Evolutionary conservation across 106 monocot species (phyloP).

Genomic region (Dioscorea zingiberensis): DNA sequence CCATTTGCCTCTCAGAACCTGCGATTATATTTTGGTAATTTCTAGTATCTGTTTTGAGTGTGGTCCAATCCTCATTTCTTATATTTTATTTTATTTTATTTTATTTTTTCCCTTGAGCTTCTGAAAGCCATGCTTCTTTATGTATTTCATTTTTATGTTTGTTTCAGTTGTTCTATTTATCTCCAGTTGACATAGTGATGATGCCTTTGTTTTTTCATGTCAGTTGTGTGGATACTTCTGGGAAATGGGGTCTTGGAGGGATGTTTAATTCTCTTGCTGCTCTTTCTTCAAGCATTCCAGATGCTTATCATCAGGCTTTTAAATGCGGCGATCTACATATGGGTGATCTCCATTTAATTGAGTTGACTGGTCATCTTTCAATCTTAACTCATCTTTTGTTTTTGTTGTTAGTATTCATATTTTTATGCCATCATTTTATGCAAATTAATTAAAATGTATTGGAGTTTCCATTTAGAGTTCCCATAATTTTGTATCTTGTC

Average conservation of each 20-base stretch:
- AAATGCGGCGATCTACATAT: constrained; percentile 80
- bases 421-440: too few species aligned
- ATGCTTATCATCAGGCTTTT: constrained; percentile 69
- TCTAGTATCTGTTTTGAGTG: background rate
- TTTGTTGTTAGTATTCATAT: too few species aligned
- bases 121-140: too few species aligned
- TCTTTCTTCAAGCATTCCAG: constrained; percentile 60
- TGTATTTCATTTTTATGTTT: background rate
- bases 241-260: constrained; percentile 85
- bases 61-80: background rate
- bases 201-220: constrained; percentile 3
- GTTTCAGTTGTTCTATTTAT: too few species aligned
- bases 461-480: too few species aligned
- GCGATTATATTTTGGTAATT: constrained; percentile 83
- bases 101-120: background rate
- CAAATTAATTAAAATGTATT: too few species aligned
- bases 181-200: too few species aligned
- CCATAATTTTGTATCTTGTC: too few species aligned
- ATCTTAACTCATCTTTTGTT: background rate
- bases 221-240: constrained; percentile 94
- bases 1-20: constrained; percentile 51
- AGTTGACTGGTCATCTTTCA: constrained; percentile 50
- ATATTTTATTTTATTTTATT: background rate
- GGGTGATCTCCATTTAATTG: constrained; percentile 82
- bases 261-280: constrained; percentile 77